Conservation (phyloP, 495 filamentous ascomycete genomes). For the Trichoderma reesei region DNA sequence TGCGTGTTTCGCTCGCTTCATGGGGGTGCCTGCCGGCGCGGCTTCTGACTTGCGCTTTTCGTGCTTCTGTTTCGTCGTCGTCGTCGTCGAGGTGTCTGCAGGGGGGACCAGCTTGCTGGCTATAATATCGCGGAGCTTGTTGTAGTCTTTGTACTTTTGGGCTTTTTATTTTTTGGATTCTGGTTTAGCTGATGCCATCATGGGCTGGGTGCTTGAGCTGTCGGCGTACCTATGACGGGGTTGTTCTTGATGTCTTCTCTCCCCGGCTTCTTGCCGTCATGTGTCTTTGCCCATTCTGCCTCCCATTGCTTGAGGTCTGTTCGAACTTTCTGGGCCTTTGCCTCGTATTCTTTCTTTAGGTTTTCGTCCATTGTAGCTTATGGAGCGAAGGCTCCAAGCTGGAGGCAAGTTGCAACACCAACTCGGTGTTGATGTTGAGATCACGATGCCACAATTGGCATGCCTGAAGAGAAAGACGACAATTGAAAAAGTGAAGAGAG, state of each 20-base stretch:
- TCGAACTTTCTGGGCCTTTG: constrained; percentile 43
- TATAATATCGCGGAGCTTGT: constrained; percentile 53
- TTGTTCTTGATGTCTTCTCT: constrained; percentile 83
- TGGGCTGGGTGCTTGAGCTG: no score
- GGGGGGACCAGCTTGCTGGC: constrained; percentile 37
- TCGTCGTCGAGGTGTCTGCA: constrained; percentile 13
- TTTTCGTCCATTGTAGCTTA: constrained; percentile 32
- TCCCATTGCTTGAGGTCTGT: constrained; percentile 83
- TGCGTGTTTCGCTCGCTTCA: constrained; percentile 24
- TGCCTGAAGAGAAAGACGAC: neutral
- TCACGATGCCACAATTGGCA: constrained; percentile 1
- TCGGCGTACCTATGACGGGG: constrained; percentile 66
- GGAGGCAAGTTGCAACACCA: neutral
- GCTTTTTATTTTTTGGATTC: no score
- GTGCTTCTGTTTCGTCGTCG: neutral
- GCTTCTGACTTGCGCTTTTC: neutral
- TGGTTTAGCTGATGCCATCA: no score
- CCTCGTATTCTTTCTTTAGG: constrained; percentile 28
- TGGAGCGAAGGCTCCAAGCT: neutral
- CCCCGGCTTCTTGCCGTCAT: constrained; percentile 66
- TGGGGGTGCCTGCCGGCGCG: constrained; percentile 35
- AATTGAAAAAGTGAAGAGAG: neutral
- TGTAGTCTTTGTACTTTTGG: constrained; percentile 86
- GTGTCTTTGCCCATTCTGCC: constrained; percentile 54
- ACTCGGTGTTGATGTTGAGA: neutral